Base-by-base conservation (phyloP, 2,329 filamentous ascomycete genomes). In the Torrubiella hemipterigena region DNA sequence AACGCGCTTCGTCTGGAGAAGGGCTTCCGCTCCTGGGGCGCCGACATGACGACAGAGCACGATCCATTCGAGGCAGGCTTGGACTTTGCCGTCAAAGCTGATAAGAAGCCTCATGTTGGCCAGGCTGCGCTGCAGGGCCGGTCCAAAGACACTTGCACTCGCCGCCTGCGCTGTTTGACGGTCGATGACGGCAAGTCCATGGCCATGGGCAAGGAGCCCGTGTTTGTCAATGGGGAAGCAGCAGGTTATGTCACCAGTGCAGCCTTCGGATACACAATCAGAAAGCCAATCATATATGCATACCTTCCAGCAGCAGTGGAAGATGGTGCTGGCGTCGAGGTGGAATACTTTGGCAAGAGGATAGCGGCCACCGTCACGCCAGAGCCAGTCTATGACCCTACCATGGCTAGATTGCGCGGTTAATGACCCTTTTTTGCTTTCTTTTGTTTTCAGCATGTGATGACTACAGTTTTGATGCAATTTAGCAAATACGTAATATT, bases 141-240 rank as follows among this genome's bases (percentile, higher is more conserved):
- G 0, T 56, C 61, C 0, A 54, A 49, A 5, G 46, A 59, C 18
- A 50, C 52, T 3, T 42, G 45, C 0, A 39, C 46, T 0, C 51
- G 52, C 14, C 40, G 55, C 31, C 41, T 68, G 5, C 59, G 67
- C 2, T 69, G 66, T 33, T 47, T 78, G 3, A 67, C 62, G 0
- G 42, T 77, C 18, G 59, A 76, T 24, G 70, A 78, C 36, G 65
- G 67, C 0, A 49, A 46, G 5, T 76, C 71, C 0, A 55, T 77
- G 39, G 59, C 76, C 1, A 48, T 78, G 1, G 73, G 73, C 6
- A 77, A 77, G 43, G 73, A 78, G 44, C 73, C 74, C 0, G 69
- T 78, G 0, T 75, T 65, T 33, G 39, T 58, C 11, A 45, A 61
- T 3, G 62, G 60, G 7, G 49, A 60, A 32, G 40, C 61, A 0